Percentiles rank a stretch among this genome's conserved stretches.
Evolutionary conservation across 139 green algal species (phyloP).

Genomic region (Tetraselmis striata): DNA sequence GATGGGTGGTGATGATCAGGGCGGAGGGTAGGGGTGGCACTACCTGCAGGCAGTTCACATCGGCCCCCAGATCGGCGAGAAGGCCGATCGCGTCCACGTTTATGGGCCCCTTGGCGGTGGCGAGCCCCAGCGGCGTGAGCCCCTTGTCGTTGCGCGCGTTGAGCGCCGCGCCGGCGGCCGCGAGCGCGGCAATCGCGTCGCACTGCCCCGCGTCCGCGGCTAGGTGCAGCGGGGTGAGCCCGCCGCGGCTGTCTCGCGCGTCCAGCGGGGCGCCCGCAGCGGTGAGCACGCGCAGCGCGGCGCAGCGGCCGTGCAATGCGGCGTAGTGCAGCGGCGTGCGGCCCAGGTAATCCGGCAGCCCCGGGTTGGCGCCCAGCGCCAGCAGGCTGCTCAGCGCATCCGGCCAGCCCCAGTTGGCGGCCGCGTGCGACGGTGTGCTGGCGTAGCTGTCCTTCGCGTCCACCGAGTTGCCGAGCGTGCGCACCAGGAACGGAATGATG

Average conservation of each 20-base stretch:
- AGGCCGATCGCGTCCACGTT: slow-evolving; percentile 45
- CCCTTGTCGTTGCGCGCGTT: slow-evolving; percentile 32
- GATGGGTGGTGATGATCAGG: no score
- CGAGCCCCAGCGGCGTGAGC: slow-evolving; percentile 39
- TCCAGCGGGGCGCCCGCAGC: slow-evolving; percentile 29
- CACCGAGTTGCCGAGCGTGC: slow-evolving; percentile 38
- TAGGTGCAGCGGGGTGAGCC: slow-evolving; percentile 49
- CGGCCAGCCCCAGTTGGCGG: slow-evolving; percentile 46
- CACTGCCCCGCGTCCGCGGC: slow-evolving; percentile 52
- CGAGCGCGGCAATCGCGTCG: slow-evolving; percentile 29
- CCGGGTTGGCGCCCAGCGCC: slow-evolving; percentile 32
- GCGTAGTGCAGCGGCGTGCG: slow-evolving; percentile 56
- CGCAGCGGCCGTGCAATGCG: slow-evolving; percentile 41
- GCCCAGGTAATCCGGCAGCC: slow-evolving; percentile 43
- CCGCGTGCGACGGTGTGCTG: slow-evolving; percentile 51
- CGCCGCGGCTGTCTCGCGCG: slow-evolving; percentile 27
- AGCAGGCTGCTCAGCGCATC: slow-evolving; percentile 35
- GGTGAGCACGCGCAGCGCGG: slow-evolving; percentile 36
- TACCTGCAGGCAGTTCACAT: slow-evolving; percentile 10
- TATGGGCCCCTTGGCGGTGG: slow-evolving; percentile 44
- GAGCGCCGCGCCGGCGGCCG: slow-evolving; percentile 29
- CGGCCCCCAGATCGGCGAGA: slow-evolving; percentile 44
- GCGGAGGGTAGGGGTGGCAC: no score
- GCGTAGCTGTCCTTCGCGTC: slow-evolving; percentile 40
- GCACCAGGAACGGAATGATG: slow-evolving; percentile 30